phyloP scores from a whole-genome alignment of 495 filamentous ascomycete species.

The Aspergillus cavernicola region DNA sequence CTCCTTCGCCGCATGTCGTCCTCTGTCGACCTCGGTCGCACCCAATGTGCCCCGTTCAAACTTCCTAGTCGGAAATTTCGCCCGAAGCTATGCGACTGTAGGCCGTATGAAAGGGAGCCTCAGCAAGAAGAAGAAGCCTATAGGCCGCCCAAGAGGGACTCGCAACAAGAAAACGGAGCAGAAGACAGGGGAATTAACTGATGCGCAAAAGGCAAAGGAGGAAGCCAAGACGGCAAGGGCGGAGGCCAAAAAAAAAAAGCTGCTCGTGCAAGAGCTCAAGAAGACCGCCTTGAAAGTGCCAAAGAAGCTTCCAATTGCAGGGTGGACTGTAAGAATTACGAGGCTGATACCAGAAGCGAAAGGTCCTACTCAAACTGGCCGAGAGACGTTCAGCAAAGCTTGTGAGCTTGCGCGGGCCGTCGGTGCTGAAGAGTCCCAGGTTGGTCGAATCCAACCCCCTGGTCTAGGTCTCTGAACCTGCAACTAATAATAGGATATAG shows the following conservation, averaged over 20 bases:
- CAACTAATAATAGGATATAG: constrained; percentile 25
- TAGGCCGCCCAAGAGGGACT: constrained; percentile 21
- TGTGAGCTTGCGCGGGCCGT: constrained; percentile 22
- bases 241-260: constrained; percentile 15
- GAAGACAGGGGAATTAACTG: no score
- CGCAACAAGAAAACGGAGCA: constrained; percentile 13
- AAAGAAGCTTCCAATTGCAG: constrained; percentile 14
- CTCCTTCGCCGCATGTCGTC: constrained; percentile 18
- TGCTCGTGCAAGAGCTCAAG: constrained; percentile 31
- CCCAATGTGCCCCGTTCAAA: constrained; percentile 6
- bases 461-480: neutral
- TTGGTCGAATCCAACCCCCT: constrained; percentile 15
- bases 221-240: constrained; percentile 2
- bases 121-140: constrained; percentile 11
- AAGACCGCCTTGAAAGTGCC: constrained; percentile 31
- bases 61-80: constrained; percentile 5
- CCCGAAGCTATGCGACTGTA: constrained; percentile 29
- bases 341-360: constrained; percentile 17
- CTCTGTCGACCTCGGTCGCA: constrained; percentile 6
- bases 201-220: constrained; percentile 21
- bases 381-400: constrained; percentile 18
- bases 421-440: constrained; percentile 32
- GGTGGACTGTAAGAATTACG: constrained; percentile 24
- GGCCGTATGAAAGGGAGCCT: constrained; percentile 22
- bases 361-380: neutral